These are phyloP conservation scores for Xylariaceae sp. DNA, from an alignment of 2,329 filamentous ascomycete genomes.

Conservation along the genomic window DNA sequence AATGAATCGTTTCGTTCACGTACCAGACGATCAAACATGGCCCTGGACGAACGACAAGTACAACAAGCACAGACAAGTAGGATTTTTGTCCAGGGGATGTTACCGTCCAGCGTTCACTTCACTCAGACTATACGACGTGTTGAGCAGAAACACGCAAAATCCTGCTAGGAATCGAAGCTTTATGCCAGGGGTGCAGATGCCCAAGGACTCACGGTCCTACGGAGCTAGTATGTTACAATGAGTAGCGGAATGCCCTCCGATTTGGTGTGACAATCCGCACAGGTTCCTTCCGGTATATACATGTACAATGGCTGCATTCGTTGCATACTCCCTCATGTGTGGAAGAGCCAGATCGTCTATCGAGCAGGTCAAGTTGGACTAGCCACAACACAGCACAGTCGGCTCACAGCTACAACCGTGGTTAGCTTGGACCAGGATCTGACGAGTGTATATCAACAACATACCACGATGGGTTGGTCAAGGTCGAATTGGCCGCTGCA, in stretches of 20 bases:
- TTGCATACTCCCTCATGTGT: background rate
- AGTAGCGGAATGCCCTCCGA: background rate
- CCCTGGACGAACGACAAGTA: too few species aligned
- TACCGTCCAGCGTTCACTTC: too few species aligned
- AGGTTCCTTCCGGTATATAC: background rate
- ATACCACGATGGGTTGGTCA: conserved; percentile 23
- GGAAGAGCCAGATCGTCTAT: background rate
- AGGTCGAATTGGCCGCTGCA: conserved; percentile 29
- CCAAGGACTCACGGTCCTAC: background rate
- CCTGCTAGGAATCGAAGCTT: background rate
- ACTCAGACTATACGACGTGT: too few species aligned
- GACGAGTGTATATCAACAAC: conserved; percentile 1
- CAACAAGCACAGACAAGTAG: too few species aligned
- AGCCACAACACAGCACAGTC: background rate
- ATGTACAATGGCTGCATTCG: background rate
- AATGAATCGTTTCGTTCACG: too few species aligned
- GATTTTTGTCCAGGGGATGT: too few species aligned
- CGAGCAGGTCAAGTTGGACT: background rate
- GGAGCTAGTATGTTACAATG: background rate
- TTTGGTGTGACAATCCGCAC: background rate
- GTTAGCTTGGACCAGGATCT: background rate
- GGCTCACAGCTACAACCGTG: background rate
- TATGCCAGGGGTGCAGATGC: background rate
- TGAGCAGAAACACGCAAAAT: too few species aligned
- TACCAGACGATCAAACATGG: too few species aligned